Conservation (phyloP, 192 early-diverging fungal genomes). For the Coemansia erecta region DNA sequence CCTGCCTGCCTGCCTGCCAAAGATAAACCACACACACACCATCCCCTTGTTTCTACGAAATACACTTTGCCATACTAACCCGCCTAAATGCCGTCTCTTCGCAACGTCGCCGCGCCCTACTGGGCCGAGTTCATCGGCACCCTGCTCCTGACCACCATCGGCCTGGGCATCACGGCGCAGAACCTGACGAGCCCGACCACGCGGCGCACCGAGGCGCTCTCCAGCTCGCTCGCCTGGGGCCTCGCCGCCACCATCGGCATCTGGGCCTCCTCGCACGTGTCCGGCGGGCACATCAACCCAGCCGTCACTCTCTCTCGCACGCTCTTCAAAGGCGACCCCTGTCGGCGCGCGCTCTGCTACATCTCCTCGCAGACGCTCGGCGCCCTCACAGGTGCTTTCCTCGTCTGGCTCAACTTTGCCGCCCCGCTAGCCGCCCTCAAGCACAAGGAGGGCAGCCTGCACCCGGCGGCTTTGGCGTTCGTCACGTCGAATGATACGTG, state of each 20-base stretch:
- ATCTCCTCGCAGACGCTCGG: conserved; percentile 50
- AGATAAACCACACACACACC: too few relatives aligned
- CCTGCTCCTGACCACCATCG: conserved; percentile 22
- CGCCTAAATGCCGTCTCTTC: conserved; percentile 31
- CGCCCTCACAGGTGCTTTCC: conserved; percentile 45
- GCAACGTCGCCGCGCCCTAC: conserved; percentile 47
- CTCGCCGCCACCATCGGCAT: conserved; percentile 31
- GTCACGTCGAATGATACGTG: conserved; percentile 24
- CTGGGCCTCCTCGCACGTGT: conserved; percentile 31
- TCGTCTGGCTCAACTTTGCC: conserved; percentile 44
- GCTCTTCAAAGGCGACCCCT: conserved; percentile 43
- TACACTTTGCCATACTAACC: too few relatives aligned
- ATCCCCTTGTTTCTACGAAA: too few relatives aligned
- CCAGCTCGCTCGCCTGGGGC: conserved; percentile 43
- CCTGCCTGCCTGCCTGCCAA: too few relatives aligned
- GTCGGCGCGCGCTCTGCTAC: conserved; percentile 36
- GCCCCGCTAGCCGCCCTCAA: conserved; percentile 23
- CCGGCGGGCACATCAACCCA: conserved; percentile 54
- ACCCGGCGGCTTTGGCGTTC: conserved; percentile 36
- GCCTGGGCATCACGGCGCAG: conserved; percentile 33
- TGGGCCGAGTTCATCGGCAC: conserved; percentile 52
- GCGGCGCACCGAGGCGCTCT: conserved; percentile 18
- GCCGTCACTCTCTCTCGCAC: conserved; percentile 44
- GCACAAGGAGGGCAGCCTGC: conserved; percentile 20
- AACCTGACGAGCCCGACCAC: conserved; percentile 11